Percentiles rank a stretch among this genome's conserved stretches.
Evolutionary conservation across 805 yeast genomes (phyloP).

Genomic region (Candida boidinii): DNA sequence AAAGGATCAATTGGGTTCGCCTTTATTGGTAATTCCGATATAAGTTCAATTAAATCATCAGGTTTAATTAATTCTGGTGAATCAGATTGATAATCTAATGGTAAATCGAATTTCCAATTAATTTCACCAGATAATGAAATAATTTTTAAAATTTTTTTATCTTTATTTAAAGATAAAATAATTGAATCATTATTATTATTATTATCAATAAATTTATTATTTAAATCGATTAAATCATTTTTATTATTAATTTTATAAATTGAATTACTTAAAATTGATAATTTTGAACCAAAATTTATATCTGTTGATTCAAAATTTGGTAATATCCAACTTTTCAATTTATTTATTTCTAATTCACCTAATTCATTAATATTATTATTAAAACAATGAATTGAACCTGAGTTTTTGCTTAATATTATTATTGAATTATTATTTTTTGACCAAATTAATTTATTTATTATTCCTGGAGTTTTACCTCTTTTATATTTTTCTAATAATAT

Average conservation of each 20-base stretch:
- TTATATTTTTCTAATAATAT: slow-evolving; percentile 47
- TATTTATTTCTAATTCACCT: slow-evolving; percentile 5
- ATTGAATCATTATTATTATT: slow-evolving; percentile 18
- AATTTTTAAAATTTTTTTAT: background rate
- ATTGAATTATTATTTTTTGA: slow-evolving; percentile 32
- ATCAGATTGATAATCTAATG: slow-evolving; percentile 11
- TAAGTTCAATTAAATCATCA: background rate
- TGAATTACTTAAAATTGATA: slow-evolving; percentile 14
- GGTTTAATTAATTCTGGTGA: background rate
- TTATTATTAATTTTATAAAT: too few species aligned
- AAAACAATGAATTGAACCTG: slow-evolving; percentile 61
- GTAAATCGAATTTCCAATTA: background rate
- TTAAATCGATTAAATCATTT: background rate
- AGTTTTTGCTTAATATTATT: slow-evolving; percentile 41
- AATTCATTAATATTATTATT: slow-evolving; percentile 28
- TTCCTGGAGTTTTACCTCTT: slow-evolving; percentile 57
- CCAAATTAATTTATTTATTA: slow-evolving; percentile 47
- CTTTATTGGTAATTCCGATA: too few species aligned
- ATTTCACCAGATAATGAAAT: background rate
- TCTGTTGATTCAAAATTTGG: background rate
- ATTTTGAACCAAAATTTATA: slow-evolving; percentile 3
- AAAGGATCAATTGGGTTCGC: slow-evolving; percentile 23
- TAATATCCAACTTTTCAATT: background rate
- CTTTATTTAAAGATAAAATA: background rate
- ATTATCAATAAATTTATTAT: slow-evolving; percentile 15